These are phyloP conservation scores for Cercospora zeina DNA, from an alignment of 2,329 filamentous ascomycete genomes.

Conservation along the genomic window DNA sequence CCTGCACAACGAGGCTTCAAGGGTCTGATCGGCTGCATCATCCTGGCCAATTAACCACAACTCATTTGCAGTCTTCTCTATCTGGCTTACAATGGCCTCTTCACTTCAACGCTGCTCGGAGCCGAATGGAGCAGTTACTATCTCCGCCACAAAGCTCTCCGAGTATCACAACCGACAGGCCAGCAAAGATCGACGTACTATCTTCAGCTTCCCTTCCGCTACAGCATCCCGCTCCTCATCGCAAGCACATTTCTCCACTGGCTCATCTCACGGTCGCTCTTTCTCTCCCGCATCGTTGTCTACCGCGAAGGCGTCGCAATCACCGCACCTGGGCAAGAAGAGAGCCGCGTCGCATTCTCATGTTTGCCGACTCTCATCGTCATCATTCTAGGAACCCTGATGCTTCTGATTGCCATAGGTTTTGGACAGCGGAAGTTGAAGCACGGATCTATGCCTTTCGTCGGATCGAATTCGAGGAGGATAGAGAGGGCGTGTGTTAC, in stretches of 20 bases:
- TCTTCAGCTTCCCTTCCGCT: constrained; percentile 45
- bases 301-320: constrained; percentile 15
- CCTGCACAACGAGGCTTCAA: background rate
- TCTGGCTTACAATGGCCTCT: constrained; percentile 23
- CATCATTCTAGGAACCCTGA: constrained; percentile 17
- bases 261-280: constrained; percentile 50
- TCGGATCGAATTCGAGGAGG: background rate
- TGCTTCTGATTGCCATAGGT: constrained; percentile 1
- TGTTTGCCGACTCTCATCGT: constrained; percentile 21
- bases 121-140: constrained; percentile 51
- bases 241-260: constrained; percentile 45
- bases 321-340: background rate
- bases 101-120: constrained; percentile 20
- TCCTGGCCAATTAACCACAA: constrained; percentile 23
- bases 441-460: background rate
- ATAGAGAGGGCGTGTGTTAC: background rate
- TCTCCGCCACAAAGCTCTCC: constrained; percentile 38
- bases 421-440: background rate
- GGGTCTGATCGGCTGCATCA: constrained; percentile 9
- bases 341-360: constrained; percentile 16
- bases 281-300: constrained; percentile 42
- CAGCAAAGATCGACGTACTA: constrained; percentile 47
- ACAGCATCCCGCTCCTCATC: constrained; percentile 43
- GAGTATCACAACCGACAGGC: constrained; percentile 43
- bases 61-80: constrained; percentile 22